Evolutionary conservation across 2,329 filamentous ascomycete species (phyloP), one percentile per base, ranked within the genome.

Genomic region (Xylariaceae sp.): DNA sequence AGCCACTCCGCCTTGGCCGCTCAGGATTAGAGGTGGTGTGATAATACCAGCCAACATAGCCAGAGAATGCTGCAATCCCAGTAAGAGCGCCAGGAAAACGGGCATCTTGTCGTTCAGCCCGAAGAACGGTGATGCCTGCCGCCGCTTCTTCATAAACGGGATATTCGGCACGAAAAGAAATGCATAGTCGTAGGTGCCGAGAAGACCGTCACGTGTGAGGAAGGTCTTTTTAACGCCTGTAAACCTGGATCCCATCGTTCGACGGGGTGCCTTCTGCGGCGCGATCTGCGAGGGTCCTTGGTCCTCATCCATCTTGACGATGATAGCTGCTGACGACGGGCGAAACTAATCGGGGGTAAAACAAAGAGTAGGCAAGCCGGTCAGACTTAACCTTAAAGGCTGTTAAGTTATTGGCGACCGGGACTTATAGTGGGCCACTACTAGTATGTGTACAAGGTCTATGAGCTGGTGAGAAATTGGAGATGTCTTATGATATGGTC

Each of bases 161-260:
- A 95, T 67, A 55, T 87, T 90, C 1, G 81, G 87, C 19, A 72
- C 81, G 74, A 96, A 95, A 33, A 96, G 82, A 60, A 90, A 93
- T 27, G 66, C 86, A 76, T 96, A 96, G 74, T 96, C 86, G 67
- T 96, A 96, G 57, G 82, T 76, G 52, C 91, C 91, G 45, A 96
- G 67, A 21, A 95, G 75, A 11, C 91, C 91, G 1, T 90, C 77
- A 50, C 73, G 82, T 37, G 77, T 81, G 43, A 74, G 66, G 52
- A 80, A 74, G 5, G 69, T 67, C 48, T 67, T 68, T 56, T 61
- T 69, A 44, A 68, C 20, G 35, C 53, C 34, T 23, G 51, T 53
- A 11, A 69, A 22, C 17, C 59, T 58, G 40, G 63, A 56, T 42
- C 54, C 58, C n/a, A 69, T 40, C 14, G 61, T 64, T 46, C 55